A percentile compares a stretch with the other conserved stretches of the same genome.
Conservation (phyloP, 495 filamentous ascomycete genomes). For the Elaphomyces granulatus region DNA sequence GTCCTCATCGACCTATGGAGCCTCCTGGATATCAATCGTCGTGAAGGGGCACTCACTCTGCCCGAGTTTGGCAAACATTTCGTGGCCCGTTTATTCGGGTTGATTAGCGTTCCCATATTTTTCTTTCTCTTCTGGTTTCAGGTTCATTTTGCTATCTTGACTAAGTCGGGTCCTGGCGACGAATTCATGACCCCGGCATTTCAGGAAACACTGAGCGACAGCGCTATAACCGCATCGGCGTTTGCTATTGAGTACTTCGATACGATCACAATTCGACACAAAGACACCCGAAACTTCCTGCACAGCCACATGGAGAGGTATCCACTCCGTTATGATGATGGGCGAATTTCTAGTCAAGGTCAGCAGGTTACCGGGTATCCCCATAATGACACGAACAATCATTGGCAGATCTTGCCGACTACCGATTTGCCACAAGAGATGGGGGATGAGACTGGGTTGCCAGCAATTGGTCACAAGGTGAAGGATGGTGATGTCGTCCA, state of each 20-base stretch:
- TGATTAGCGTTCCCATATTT: constrained; percentile 85
- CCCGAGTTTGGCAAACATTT: constrained; percentile 81
- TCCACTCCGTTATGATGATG: constrained; percentile 91
- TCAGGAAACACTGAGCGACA: constrained; percentile 91
- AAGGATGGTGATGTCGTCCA: constrained; percentile 78
- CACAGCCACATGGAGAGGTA: constrained; percentile 87
- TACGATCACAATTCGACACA: constrained; percentile 74
- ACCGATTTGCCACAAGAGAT: constrained; percentile 37
- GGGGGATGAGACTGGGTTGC: no score
- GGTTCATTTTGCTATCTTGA: constrained; percentile 88
- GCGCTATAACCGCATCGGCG: constrained; percentile 75
- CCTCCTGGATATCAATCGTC: constrained; percentile 74
- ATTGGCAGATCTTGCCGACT: constrained; percentile 83
- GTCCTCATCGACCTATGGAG: constrained; percentile 93
- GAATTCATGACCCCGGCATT: constrained; percentile 99
- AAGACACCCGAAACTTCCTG: constrained; percentile 91
- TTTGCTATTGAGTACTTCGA: constrained; percentile 84
- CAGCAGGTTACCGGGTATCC: constrained; percentile 98
- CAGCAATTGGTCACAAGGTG: constrained; percentile 48
- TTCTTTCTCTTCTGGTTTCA: constrained; percentile 99
- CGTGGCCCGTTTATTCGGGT: constrained; percentile 60
- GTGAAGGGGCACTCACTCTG: constrained; percentile 60
- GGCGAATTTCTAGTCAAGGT: constrained; percentile 90
- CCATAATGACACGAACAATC: constrained; percentile 96
- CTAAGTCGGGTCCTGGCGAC: constrained; percentile 81